Percentiles rank a stretch among this genome's conserved stretches.
Conservation (phyloP, 495 filamentous ascomycete species). For the Bacidia gigantensis region DNA sequence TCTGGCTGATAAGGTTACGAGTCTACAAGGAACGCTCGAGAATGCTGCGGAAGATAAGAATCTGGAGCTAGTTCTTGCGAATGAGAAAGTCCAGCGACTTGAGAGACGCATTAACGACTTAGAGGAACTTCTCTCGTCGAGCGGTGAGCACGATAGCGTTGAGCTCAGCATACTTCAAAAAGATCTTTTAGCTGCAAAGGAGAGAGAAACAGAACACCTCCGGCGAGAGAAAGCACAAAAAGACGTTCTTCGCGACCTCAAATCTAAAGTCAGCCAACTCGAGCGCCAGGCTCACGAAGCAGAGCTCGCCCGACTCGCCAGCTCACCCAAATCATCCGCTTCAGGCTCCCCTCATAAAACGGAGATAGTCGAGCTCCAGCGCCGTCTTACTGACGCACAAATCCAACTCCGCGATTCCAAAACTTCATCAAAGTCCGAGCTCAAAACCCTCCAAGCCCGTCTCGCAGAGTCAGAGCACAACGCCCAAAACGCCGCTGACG, state of each 20-base stretch:
- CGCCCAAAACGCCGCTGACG: conserved; percentile 13
- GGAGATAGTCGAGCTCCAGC: conserved; percentile 47
- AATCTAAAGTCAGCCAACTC: conserved; percentile 40
- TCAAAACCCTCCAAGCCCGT: conserved; percentile 25
- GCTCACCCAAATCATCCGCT: conserved; percentile 29
- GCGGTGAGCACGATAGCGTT: conserved; percentile 17
- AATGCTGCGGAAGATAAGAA: conserved; percentile 32
- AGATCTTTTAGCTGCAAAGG: conserved; percentile 46
- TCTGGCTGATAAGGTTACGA: conserved; percentile 43
- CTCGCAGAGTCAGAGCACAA: conserved; percentile 16
- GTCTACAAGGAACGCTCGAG: conserved; percentile 36
- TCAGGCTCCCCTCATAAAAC: conserved; percentile 41
- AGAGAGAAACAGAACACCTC: conserved; percentile 46
- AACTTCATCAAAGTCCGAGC: conserved; percentile 29
- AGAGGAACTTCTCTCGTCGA: conserved; percentile 34
- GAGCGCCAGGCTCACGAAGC: conserved; percentile 43
- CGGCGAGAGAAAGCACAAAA: conserved; percentile 51
- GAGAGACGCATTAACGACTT: conserved; percentile 45
- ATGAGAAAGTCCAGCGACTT: conserved; percentile 43
- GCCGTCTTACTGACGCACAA: conserved; percentile 48
- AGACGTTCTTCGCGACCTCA: conserved; percentile 36
- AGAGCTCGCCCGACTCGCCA: conserved; percentile 34
- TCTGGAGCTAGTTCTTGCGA: conserved; percentile 35
- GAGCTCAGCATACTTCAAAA: conserved; percentile 46
- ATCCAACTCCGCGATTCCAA: conserved; percentile 45